These are phyloP conservation scores for Cocos nucifera DNA, from an alignment of 176 grass and related monocot species.

Conservation along the genomic window DNA sequence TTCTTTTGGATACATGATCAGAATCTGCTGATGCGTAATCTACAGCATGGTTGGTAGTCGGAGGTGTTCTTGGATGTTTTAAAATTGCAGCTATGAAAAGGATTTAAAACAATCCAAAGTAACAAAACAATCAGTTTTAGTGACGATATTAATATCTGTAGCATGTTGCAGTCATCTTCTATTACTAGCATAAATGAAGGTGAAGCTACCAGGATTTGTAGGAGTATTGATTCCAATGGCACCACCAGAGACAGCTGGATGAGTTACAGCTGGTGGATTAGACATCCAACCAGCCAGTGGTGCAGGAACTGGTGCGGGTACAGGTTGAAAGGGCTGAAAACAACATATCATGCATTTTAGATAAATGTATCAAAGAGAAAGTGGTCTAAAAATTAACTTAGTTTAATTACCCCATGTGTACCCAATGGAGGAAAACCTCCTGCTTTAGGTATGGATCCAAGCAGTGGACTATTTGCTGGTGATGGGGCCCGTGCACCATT, in stretches of 20 bases:
- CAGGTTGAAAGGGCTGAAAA: conserved; percentile 88
- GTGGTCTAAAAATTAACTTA: background rate
- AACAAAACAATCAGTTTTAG: background rate
- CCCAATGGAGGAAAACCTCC: conserved; percentile 90
- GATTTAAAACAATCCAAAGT: background rate
- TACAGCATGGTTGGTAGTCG: conserved; percentile 52
- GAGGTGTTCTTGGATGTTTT: conserved; percentile 83
- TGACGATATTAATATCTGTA: conserved; percentile 8
- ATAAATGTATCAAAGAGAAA: conserved; percentile 8
- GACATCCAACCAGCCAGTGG: conserved; percentile 98
- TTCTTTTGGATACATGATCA: conserved; percentile 77
- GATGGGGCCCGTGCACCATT: conserved; percentile 96
- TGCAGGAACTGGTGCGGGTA: conserved; percentile 59
- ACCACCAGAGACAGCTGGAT: conserved; percentile 78
- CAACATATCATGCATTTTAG: conserved; percentile 12
- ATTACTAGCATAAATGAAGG: conserved; percentile 4
- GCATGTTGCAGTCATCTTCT: conserved; percentile 13
- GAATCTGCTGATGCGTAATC: conserved; percentile 91
- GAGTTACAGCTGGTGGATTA: conserved; percentile 67
- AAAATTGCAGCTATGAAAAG: conserved; percentile 47
- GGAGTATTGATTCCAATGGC: conserved; percentile 84
- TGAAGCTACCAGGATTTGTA: conserved; percentile 74
- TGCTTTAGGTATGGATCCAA: conserved; percentile 82
- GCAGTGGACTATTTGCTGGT: conserved; percentile 75
- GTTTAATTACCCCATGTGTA: conserved; percentile 68